These are phyloP conservation scores for Lotus japonicus DNA, from an alignment of 306 rosid genomes.

Conservation along the genomic window DNA sequence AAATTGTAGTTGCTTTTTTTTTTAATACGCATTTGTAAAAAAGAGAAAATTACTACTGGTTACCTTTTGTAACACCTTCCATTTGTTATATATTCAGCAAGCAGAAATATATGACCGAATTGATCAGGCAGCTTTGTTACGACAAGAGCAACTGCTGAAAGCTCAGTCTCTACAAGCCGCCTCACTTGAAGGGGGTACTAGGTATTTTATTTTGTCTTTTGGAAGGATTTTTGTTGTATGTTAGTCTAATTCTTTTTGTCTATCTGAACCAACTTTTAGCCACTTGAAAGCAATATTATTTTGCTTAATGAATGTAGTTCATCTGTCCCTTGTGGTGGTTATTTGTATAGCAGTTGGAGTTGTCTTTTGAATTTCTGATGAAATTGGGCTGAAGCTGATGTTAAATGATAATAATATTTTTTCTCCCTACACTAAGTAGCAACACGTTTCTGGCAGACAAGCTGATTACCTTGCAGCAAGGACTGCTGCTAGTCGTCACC, in stretches of 20 bases:
- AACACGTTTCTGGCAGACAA: constrained; percentile 98
- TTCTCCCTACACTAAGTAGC: constrained; percentile 83
- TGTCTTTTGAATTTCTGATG: constrained; percentile 30
- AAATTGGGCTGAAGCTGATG: constrained; percentile 39
- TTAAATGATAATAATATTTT: constrained; percentile 61
- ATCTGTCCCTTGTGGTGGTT: constrained; percentile 17
- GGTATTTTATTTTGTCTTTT: constrained; percentile 45
- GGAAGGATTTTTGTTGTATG: not conserved
- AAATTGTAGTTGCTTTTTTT: constrained; percentile 11
- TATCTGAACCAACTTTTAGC: constrained; percentile 8
- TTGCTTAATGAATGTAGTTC: constrained; percentile 17
- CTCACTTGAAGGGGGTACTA: constrained; percentile 78
- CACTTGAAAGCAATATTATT: constrained; percentile 10
- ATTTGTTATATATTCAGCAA: constrained; percentile 36
- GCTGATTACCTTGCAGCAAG: constrained; percentile 93
- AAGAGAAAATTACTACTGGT: not conserved
- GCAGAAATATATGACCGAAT: constrained; percentile 78
- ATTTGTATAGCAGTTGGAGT: constrained; percentile 9
- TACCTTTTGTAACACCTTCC: constrained; percentile 1
- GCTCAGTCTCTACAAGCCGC: constrained; percentile 73
- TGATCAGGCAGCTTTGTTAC: constrained; percentile 78
- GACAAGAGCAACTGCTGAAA: constrained; percentile 93
- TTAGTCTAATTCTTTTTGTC: constrained; percentile 14
- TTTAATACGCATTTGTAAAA: not conserved
- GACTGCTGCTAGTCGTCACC: constrained; percentile 78